Conservation (phyloP, 2,329 filamentous ascomycete genomes). For the Immersiporthe knoxdaviesiana region DNA sequence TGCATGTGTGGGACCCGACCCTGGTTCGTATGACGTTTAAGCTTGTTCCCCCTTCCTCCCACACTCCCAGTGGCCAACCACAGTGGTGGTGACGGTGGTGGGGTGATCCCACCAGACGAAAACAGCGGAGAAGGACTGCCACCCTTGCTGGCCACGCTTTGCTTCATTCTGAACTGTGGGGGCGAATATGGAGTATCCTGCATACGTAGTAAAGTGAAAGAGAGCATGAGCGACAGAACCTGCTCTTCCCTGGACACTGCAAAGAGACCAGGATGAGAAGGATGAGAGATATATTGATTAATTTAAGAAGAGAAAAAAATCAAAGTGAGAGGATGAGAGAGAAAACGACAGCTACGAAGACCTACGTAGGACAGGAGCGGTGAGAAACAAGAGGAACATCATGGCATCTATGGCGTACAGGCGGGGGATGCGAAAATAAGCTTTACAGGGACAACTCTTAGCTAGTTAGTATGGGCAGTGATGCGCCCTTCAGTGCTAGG, state of each 20-base stretch:
- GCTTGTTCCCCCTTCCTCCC: background rate
- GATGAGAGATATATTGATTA: background rate
- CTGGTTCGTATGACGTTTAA: conserved; percentile 15
- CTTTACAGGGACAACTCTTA: background rate
- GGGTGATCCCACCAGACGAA: background rate
- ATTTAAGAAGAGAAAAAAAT: background rate
- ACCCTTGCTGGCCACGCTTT: background rate
- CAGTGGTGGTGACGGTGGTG: background rate
- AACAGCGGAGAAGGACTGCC: background rate
- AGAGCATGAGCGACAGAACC: background rate
- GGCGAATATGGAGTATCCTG: background rate
- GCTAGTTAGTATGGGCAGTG: background rate
- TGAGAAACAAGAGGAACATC: background rate
- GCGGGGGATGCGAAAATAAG: background rate
- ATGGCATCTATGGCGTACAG: background rate
- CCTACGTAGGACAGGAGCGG: background rate
- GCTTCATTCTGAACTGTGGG: background rate
- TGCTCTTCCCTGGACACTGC: too few relatives aligned
- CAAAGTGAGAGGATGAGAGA: background rate
- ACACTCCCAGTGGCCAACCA: background rate
- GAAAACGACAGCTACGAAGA: background rate
- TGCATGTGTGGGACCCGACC: background rate
- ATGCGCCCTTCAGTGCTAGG: background rate
- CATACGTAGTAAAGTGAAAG: background rate
- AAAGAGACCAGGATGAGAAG: background rate